These are phyloP conservation scores for Haplographium delicatum DNA, from an alignment of 495 filamentous ascomycete species.

Conservation along the genomic window DNA sequence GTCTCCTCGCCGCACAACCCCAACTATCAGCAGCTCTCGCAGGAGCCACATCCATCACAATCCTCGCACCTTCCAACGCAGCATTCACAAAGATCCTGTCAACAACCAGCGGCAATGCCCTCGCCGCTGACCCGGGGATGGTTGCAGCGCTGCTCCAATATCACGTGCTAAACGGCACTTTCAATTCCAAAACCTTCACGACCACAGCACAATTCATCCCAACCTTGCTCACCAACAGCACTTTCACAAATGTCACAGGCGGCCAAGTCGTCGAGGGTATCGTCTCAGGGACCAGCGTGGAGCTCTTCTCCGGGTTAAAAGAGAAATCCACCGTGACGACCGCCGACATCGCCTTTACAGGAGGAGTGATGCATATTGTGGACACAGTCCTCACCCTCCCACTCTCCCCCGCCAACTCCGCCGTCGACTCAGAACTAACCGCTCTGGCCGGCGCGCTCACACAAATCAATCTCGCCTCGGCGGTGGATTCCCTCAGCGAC, in stretches of 20 bases:
- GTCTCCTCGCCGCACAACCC: conserved; percentile 39
- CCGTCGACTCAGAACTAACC: conserved; percentile 47
- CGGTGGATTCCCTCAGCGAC: conserved; percentile 39
- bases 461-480: conserved; percentile 36
- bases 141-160: conserved; percentile 52
- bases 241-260: conserved; percentile 36
- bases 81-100: conserved; percentile 42
- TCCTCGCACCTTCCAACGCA: conserved; percentile 58
- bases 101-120: conserved; percentile 21
- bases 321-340: conserved; percentile 32
- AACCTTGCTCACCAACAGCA: conserved; percentile 43
- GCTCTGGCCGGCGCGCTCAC: conserved; percentile 50
- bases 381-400: conserved; percentile 54
- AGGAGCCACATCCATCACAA: conserved; percentile 48
- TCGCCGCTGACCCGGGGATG: conserved; percentile 29
- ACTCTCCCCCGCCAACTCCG: conserved; percentile 39
- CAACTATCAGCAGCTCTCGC: conserved; percentile 34
- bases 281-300: conserved; percentile 27
- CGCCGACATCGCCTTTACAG: conserved; percentile 51
- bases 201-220: conserved; percentile 45
- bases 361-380: conserved; percentile 62
- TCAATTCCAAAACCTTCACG: conserved; percentile 35
- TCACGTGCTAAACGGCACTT: conserved; percentile 56
- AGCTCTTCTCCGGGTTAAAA: conserved; percentile 34
- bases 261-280: conserved; percentile 27